These are phyloP conservation scores for Cicer judaicum DNA, from an alignment of 306 rosid species.

Conservation along the genomic window DNA sequence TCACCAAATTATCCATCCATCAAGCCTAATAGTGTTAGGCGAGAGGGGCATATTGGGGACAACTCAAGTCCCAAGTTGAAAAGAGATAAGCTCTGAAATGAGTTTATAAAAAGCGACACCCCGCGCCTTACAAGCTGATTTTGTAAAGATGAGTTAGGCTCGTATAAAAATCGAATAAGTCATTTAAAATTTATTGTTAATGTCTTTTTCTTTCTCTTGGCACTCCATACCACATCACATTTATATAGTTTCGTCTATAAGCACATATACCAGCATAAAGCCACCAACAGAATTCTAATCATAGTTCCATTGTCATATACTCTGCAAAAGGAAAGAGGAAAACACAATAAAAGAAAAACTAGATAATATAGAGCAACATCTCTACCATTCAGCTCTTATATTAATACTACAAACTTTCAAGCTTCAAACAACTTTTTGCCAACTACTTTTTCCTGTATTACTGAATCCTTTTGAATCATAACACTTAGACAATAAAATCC, in stretches of 20 bases:
- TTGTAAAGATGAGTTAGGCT: too few relatives aligned
- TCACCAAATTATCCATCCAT: too few relatives aligned
- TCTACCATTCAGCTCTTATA: constrained; percentile 28
- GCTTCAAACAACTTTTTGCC: constrained; percentile 27
- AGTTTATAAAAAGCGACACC: too few relatives aligned
- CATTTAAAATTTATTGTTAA: background rate
- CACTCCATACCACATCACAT: background rate
- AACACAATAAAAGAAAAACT: constrained; percentile 23
- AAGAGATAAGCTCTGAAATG: too few relatives aligned
- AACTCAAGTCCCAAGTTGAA: too few relatives aligned
- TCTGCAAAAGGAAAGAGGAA: constrained; percentile 15
- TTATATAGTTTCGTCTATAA: constrained; percentile 5
- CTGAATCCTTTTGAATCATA: constrained; percentile 27
- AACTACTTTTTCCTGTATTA: constrained; percentile 18
- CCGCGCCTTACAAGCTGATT: too few relatives aligned
- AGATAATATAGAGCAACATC: constrained; percentile 2
- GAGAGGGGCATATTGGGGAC: too few relatives aligned
- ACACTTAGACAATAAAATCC: constrained; percentile 26
- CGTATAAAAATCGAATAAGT: background rate
- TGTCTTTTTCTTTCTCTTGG: background rate
- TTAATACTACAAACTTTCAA: constrained; percentile 16
- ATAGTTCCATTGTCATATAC: background rate
- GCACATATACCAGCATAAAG: background rate
- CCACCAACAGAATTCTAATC: background rate
- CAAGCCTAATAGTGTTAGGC: too few relatives aligned